Conservation (phyloP, 768 basidiomycete species). For the Leccinellum rugosiceps region DNA sequence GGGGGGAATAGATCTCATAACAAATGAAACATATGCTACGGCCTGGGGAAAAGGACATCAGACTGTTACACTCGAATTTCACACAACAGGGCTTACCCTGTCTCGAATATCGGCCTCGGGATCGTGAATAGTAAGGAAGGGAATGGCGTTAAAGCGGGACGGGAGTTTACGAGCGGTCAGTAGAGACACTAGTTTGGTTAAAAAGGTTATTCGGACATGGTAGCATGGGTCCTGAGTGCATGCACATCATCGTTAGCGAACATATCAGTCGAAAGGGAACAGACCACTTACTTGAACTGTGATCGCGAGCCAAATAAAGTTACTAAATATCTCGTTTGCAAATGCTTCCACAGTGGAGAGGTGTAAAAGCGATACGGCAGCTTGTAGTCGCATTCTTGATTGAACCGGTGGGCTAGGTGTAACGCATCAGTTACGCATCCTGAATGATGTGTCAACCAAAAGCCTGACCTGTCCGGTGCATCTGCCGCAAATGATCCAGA, state of each 20-base stretch:
- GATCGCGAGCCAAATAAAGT: conserved; percentile 69
- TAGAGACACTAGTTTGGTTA: conserved; percentile 68
- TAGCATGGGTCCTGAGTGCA: conserved; percentile 75
- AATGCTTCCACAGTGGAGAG: conserved; percentile 60
- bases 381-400: conserved; percentile 80
- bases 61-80: not conserved
- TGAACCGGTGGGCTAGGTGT: conserved; percentile 52
- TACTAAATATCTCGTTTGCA: conserved; percentile 50
- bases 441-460: not conserved
- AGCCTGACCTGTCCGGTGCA: conserved; percentile 45
- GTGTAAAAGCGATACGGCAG: conserved; percentile 77
- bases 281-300: conserved; percentile 61
- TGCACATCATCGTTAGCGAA: conserved; percentile 1
- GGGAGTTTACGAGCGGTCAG: conserved; percentile 64
- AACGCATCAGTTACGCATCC: conserved; percentile 10
- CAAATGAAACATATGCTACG: conserved; percentile 49
- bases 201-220: conserved; percentile 75
- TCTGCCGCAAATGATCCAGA: conserved; percentile 64
- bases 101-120: conserved; percentile 78
- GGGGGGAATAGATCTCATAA: conserved; percentile 46
- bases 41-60: conserved; percentile 40
- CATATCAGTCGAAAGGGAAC: not conserved
- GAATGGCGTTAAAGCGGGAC: conserved; percentile 74
- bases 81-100: conserved; percentile 43
- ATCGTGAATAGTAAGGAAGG: conserved; percentile 88